Evolutionary conservation across 441 rosid genomes (phyloP).

Genomic region (Pelargonium myrrhifolium): DNA sequence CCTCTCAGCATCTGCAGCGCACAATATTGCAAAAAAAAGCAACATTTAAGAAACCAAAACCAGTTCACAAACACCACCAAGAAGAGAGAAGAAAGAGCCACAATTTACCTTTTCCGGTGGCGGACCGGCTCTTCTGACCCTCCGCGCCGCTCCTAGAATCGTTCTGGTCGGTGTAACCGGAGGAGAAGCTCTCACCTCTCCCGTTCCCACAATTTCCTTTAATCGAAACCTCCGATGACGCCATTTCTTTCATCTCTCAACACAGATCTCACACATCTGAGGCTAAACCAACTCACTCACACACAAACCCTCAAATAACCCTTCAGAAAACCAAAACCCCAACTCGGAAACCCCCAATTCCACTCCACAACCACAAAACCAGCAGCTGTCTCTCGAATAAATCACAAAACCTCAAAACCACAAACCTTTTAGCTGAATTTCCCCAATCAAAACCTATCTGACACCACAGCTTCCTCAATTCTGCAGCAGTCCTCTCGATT

Average conservation of each 20-base stretch:
- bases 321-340: constrained; percentile 13
- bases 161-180: constrained; percentile 36
- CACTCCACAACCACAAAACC: neutral
- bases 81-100: neutral
- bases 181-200: constrained; percentile 47
- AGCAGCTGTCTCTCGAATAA: neutral
- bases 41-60: neutral
- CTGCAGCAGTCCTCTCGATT: constrained; percentile 31
- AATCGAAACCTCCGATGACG: constrained; percentile 46
- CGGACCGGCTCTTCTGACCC: constrained; percentile 37
- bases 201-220: constrained; percentile 42
- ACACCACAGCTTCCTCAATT: constrained; percentile 16
- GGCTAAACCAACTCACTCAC: constrained; percentile 13
- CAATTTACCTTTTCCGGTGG: constrained; percentile 29
- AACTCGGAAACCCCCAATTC: constrained; percentile 17
- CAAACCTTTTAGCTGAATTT: neutral
- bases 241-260: constrained; percentile 29
- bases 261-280: constrained; percentile 68
- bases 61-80: neutral
- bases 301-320: constrained; percentile 9
- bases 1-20: constrained; percentile 54
- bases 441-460: neutral
- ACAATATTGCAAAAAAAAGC: neutral
- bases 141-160: constrained; percentile 38
- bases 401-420: neutral